Evolutionary conservation across 768 basidiomycete genomes (phyloP).

Genomic region (Auriscalpium microsporum): DNA sequence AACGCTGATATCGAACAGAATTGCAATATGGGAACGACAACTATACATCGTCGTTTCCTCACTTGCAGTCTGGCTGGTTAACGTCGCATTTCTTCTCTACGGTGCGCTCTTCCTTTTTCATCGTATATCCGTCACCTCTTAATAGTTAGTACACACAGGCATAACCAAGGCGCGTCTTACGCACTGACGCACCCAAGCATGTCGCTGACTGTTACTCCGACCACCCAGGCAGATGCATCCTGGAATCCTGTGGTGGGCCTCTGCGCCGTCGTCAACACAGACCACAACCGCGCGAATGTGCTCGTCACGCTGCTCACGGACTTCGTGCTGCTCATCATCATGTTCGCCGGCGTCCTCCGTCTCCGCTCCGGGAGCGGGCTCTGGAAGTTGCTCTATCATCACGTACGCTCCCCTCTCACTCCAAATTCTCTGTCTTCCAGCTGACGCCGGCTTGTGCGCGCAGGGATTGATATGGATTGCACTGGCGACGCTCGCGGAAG

Average conservation of each 20-base stretch:
- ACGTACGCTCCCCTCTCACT: background rate
- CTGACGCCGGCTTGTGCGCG: background rate
- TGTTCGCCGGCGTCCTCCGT: background rate
- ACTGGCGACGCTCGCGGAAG: background rate
- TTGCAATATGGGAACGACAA: conserved; percentile 1
- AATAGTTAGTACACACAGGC: background rate
- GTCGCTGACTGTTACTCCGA: too few relatives aligned
- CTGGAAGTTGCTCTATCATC: background rate
- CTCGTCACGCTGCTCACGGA: background rate
- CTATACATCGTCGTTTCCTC: background rate
- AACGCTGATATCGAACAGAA: background rate
- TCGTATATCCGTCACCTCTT: background rate
- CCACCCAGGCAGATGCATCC: background rate
- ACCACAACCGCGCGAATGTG: background rate
- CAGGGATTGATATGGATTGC: background rate
- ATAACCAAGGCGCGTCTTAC: too few relatives aligned
- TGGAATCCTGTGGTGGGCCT: background rate
- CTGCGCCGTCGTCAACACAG: background rate
- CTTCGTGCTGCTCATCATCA: background rate
- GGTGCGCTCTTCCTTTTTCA: background rate
- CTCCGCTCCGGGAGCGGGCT: background rate
- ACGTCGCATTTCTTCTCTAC: conserved; percentile 1
- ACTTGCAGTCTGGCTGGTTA: background rate
- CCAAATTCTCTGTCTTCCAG: too few relatives aligned
- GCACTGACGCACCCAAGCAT: too few relatives aligned